Evolutionary conservation across 1,284 basidiomycete genomes (phyloP).

Genomic region (Leccinum subrobustum): DNA sequence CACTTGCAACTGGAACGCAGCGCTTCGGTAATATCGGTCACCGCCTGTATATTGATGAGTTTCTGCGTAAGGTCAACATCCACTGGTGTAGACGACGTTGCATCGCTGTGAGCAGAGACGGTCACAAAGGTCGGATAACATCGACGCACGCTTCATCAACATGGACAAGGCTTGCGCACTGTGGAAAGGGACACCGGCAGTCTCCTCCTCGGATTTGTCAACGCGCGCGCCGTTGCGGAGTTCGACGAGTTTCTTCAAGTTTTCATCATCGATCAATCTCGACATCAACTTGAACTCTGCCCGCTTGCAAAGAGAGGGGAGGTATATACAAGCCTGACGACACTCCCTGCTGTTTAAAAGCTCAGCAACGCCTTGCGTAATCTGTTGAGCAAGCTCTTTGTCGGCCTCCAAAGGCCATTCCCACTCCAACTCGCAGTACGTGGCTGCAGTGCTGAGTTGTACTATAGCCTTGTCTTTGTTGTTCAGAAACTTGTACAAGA

Average conservation of each 20-base stretch:
- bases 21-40: constrained; percentile 21
- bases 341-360: constrained; percentile 11
- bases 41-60: constrained; percentile 17
- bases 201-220: constrained; percentile 17
- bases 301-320: constrained; percentile 32
- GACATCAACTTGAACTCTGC: constrained; percentile 9
- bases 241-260: constrained; percentile 20
- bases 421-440: too few species aligned
- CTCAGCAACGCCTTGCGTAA: constrained; percentile 11
- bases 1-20: constrained; percentile 22
- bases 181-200: constrained; percentile 24
- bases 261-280: constrained; percentile 18
- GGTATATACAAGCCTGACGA: constrained; percentile 28
- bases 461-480: too few species aligned
- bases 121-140: not conserved
- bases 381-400: too few species aligned
- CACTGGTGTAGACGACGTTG: constrained; percentile 11
- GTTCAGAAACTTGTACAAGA: too few species aligned
- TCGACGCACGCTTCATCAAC: constrained; percentile 24
- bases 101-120: not conserved
- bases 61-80: constrained; percentile 8
- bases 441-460: too few species aligned
- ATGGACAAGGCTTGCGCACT: constrained; percentile 30
- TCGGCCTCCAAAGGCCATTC: too few species aligned
- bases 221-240: constrained; percentile 18